Evolutionary conservation across 345 rosid species (phyloP).

Genomic region (Populus alba): DNA sequence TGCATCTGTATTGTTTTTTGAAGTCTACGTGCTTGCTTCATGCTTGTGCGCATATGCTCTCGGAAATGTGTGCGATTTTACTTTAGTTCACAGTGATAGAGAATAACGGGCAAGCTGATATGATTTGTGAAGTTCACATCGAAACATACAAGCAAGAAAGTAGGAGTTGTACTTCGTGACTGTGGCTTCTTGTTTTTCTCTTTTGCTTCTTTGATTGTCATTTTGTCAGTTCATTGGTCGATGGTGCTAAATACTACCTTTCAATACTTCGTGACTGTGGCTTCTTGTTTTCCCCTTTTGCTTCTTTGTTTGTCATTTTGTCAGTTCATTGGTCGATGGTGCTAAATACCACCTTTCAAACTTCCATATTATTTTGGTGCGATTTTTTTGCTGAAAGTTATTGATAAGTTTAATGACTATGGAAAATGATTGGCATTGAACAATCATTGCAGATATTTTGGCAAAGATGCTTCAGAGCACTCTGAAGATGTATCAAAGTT

Average conservation of each 20-base stretch:
- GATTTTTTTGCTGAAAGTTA: not conserved
- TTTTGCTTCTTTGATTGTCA: not conserved
- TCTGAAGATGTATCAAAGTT: slow-evolving; percentile 59
- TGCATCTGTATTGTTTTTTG: not conserved
- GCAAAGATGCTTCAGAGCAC: slow-evolving; percentile 45
- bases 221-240: not conserved
- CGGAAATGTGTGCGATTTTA: not conserved
- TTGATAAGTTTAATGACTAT: slow-evolving; percentile 4
- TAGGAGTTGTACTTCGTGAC: not conserved
- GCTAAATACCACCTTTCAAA: slow-evolving; percentile 2
- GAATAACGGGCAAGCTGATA: not conserved
- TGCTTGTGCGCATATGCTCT: not conserved
- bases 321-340: not conserved
- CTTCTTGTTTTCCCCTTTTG: not conserved
- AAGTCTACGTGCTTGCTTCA: not conserved
- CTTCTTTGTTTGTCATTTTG: not conserved
- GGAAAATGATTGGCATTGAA: slow-evolving; percentile 7
- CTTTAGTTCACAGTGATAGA: not conserved
- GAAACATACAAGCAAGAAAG: not conserved
- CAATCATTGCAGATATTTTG: slow-evolving; percentile 60
- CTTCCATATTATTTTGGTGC: not conserved
- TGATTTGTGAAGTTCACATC: not conserved
- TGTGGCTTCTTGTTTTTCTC: not conserved
- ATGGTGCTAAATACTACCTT: slow-evolving; percentile 1
- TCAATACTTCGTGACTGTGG: not conserved